Evolutionary conservation across 805 yeast species (phyloP), one percentile per base, ranked within the genome.

Genomic region (Limtongozyma cylindracea): DNA sequence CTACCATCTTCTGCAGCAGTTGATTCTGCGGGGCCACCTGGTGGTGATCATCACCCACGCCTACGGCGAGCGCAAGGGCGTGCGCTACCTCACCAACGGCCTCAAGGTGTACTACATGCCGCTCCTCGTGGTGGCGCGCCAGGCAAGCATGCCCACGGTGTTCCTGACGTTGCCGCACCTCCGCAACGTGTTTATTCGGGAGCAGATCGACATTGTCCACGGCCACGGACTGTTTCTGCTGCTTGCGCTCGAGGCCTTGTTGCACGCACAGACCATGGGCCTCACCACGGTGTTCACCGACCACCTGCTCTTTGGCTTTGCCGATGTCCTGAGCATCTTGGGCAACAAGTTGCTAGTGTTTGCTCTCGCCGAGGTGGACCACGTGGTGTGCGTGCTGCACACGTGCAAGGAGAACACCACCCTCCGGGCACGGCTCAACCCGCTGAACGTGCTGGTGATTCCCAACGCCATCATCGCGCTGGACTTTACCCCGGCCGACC

Each of bases 371-470:
- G 91, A 78, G 34, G 66, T 80, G 4, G 93, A 91, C 26, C 84
- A 84, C 39, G 78, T 76, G 20, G 84, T 88, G n/a, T 77, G 95
- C 43, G 99, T 88, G 2, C 74, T 92, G 3, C 88, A 88, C 38
- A 84, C 95, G 0, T 78, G 96, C 41, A 82, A 88, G 37, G 99
- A 88, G 32, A 88, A 88, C 39, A 80, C 92, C 6, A 93, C 82
- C 4, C 51, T 88, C 8, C 50, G 99, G 23, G 91, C 92, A 0
- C 61, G 72, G 2, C 45, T 82, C 19, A 74, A 77, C 30, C 95
- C 95, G 0, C 37, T 56, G 4, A 47, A 48, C 22, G 84, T 80
- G 4, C 68, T 82, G 10, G 99, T 82, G 12, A 88, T 88, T 10
- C 99, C 99, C 0, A 88, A 88, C 45, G 99, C 99, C 1, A 91